Base-by-base conservation (phyloP, 164 flowering plant species). In the Dillenia turbinata region DNA sequence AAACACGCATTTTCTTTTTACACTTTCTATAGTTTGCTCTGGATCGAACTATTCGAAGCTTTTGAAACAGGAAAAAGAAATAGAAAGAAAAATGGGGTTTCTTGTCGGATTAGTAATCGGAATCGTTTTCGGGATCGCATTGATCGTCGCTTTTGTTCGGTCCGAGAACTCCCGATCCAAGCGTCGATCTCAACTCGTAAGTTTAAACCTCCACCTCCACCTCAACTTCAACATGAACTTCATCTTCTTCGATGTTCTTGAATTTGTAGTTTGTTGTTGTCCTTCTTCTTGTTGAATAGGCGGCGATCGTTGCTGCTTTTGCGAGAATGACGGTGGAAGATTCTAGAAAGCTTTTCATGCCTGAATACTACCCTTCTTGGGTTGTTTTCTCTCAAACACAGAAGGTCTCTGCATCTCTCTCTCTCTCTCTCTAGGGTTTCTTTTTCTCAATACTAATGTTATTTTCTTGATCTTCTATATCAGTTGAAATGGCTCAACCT, bases 301-400 rank as follows among this genome's bases (percentile, higher is more conserved):
- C 96, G 2, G 58, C 75, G 0, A 81, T 86, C 0, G 49, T 89
- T 2, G 92, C 97, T 44, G 83, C 98, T 13, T 87, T 94, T 74
- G 87, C 98, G 1, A 83, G 83, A 69, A 89, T 94, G 94, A 90
- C 96, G 6, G 94, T 88, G 72, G 90, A 85, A 22, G 98, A 92
- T 79, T 88, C 98, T 8, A 86, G 89, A 66, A 92, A 90, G 84
- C 61, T 93, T 52, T 76, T 87, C 56, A 86, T 92, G 11, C 56
- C 69, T 15, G 81, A 81, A 17, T 72, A 24, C 46, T 90, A 85
- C 64, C 95, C 97, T 65, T 82, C 96, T 6, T 88, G 98, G 96
- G 97, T 90, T 60, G 87, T 80, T 55, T 88, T 93, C 72, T 81
- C 96, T 2, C 82, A 85, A 75, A 78, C 81, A 10, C 98, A 92